phyloP scores from a whole-genome alignment of 768 basidiomycete genomes.

The Amanita muscaria region DNA sequence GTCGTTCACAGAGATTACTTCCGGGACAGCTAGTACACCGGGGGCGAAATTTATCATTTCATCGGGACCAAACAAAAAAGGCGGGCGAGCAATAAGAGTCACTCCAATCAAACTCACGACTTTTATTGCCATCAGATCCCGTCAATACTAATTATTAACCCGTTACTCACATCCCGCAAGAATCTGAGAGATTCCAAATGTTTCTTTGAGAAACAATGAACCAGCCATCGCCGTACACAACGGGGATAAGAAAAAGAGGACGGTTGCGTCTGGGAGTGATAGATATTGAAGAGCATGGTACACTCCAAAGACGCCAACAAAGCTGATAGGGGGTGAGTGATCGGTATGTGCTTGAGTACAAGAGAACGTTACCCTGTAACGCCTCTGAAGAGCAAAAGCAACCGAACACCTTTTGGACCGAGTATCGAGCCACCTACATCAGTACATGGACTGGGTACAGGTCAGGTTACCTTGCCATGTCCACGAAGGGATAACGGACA shows the following conservation, averaged over 20 bases:
- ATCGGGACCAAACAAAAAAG: conserved; percentile 60
- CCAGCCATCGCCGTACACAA: conserved; percentile 47
- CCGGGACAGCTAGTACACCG: too few relatives aligned
- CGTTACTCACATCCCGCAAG: conserved; percentile 36
- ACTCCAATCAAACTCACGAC: conserved; percentile 69
- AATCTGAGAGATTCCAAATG: conserved; percentile 43
- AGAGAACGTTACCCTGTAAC: conserved; percentile 41
- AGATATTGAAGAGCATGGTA: conserved; percentile 70
- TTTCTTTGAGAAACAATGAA: conserved; percentile 45
- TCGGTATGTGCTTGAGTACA: not conserved
- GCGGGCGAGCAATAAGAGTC: conserved; percentile 72
- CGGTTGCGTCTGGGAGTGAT: conserved; percentile 69
- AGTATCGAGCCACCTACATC: too few relatives aligned
- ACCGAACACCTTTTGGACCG: too few relatives aligned
- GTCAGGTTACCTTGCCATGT: too few relatives aligned
- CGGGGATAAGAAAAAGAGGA: conserved; percentile 69
- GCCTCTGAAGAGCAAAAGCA: conserved; percentile 41
- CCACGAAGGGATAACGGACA: conserved; percentile 29
- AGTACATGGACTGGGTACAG: too few relatives aligned
- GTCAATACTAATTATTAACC: too few relatives aligned
- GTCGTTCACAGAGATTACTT: too few relatives aligned
- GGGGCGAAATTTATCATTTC: too few relatives aligned
- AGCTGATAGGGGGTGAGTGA: conserved; percentile 29
- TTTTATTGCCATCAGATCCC: too few relatives aligned
- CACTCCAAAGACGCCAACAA: conserved; percentile 60